Conservation (phyloP, 768 basidiomycete genomes). For the Clavaria fumosa region DNA sequence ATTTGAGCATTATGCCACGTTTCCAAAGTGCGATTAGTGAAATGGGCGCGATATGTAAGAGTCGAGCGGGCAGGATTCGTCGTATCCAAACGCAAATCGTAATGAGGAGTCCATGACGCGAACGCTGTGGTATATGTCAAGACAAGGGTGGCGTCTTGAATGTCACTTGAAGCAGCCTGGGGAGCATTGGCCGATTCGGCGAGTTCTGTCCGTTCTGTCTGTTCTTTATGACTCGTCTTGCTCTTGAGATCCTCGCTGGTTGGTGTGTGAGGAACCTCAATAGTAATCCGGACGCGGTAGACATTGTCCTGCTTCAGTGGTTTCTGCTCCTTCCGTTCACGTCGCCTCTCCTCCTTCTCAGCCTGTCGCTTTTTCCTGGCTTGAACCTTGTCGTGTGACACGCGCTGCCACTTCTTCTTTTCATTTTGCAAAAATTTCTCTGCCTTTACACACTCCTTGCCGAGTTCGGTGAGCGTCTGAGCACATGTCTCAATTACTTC, state of each 20-base stretch:
- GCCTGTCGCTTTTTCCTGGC: not conserved
- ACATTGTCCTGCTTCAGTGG: not conserved
- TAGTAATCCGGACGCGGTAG: constrained; percentile 1
- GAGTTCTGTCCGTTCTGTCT: too few species aligned
- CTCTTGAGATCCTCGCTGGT: too few species aligned
- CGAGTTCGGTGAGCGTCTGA: not conserved
- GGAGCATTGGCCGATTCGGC: not conserved
- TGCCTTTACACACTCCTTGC: not conserved
- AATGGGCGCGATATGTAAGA: constrained; percentile 4
- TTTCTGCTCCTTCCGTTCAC: not conserved
- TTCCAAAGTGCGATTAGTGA: constrained; percentile 1
- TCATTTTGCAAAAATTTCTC: not conserved
- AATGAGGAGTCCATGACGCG: constrained; percentile 5
- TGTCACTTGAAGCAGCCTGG: not conserved
- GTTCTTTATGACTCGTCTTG: too few species aligned
- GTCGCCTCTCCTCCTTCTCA: not conserved
- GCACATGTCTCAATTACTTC: not conserved
- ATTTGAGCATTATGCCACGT: constrained; percentile 1
- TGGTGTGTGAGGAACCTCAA: constrained; percentile 2
- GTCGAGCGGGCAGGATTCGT: constrained; percentile 3
- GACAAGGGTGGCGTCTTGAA: not conserved
- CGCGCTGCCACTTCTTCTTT: not conserved
- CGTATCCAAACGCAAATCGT: constrained; percentile 5
- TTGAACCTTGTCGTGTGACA: not conserved
- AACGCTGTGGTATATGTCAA: constrained; percentile 2